Conservation (phyloP, 2,329 filamentous ascomycete genomes). For the Curvularia eragrostidis region DNA sequence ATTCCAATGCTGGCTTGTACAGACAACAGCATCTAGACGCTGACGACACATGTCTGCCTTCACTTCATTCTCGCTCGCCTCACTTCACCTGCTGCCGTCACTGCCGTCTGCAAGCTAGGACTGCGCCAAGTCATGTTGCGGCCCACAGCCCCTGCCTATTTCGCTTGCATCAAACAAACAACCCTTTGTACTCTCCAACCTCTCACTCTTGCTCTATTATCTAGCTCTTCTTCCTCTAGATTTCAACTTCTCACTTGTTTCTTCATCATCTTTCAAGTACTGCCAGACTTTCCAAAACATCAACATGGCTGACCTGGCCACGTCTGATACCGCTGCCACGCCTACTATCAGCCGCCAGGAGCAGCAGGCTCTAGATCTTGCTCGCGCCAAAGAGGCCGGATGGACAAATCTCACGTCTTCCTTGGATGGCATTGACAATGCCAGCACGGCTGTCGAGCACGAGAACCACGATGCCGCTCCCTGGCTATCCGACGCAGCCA, state of each 20-base stretch:
- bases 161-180: constrained; percentile 16
- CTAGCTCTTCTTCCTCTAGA: neutral
- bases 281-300: no score
- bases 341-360: constrained; percentile 32
- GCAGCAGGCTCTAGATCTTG: constrained; percentile 35
- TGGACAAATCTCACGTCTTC: constrained; percentile 59
- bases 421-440: constrained; percentile 55
- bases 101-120: constrained; percentile 7
- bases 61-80: constrained; percentile 9
- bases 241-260: neutral
- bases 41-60: constrained; percentile 1
- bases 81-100: constrained; percentile 1
- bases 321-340: constrained; percentile 19
- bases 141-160: constrained; percentile 14
- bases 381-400: constrained; percentile 44
- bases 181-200: neutral
- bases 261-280: no score
- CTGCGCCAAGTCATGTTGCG: constrained; percentile 11
- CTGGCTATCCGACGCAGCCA: constrained; percentile 64
- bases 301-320: constrained; percentile 33
- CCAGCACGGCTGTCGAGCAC: constrained; percentile 31
- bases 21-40: no score
- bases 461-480: constrained; percentile 30
- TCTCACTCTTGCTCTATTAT: neutral
- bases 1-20: neutral